phyloP scores from a whole-genome alignment of 2,329 filamentous ascomycete species.

The Epicoccum nigrum region DNA sequence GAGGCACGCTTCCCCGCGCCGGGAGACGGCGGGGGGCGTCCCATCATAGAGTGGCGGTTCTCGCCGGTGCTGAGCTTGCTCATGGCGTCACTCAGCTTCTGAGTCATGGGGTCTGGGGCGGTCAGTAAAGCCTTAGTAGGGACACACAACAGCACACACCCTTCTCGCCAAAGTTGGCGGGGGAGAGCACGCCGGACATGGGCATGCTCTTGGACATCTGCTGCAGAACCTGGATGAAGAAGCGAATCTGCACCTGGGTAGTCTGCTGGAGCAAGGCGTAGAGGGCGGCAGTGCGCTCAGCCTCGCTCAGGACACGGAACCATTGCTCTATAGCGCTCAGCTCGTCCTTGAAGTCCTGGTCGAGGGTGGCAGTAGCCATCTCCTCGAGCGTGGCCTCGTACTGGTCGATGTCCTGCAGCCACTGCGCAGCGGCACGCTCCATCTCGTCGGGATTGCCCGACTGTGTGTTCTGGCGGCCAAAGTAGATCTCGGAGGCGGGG shows the following conservation, averaged over 20 bases:
- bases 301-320: slow-evolving; percentile 97
- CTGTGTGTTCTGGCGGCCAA: slow-evolving; percentile 75
- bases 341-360: slow-evolving; percentile 99
- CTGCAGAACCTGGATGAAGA: slow-evolving; percentile 98
- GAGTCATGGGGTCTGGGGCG: slow-evolving; percentile 87
- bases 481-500: slow-evolving; percentile 91
- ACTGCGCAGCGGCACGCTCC: slow-evolving; percentile 95
- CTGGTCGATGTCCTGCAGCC: slow-evolving; percentile 98
- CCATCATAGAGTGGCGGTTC: slow-evolving; percentile 79
- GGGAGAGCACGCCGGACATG: slow-evolving; percentile 93
- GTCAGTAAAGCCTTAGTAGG: background rate
- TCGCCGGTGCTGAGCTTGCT: slow-evolving; percentile 89
- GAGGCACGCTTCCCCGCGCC: slow-evolving; percentile 81
- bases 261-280: slow-evolving; percentile 98
- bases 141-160: slow-evolving; percentile 64
- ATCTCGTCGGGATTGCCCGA: slow-evolving; percentile 78
- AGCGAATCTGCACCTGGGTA: slow-evolving; percentile 97
- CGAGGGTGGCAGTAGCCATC: slow-evolving; percentile 97
- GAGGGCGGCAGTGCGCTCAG: slow-evolving; percentile 90
- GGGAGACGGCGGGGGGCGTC: slow-evolving; percentile 76
- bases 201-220: slow-evolving; percentile 99
- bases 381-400: slow-evolving; percentile 99
- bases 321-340: slow-evolving; percentile 98
- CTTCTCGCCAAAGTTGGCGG: slow-evolving; percentile 91
- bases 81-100: slow-evolving; percentile 94